A percentile compares a stretch with the other conserved stretches of the same genome.
phyloP scores from a whole-genome alignment of 331 rosid genomes.

The Cucumis variabilis region DNA sequence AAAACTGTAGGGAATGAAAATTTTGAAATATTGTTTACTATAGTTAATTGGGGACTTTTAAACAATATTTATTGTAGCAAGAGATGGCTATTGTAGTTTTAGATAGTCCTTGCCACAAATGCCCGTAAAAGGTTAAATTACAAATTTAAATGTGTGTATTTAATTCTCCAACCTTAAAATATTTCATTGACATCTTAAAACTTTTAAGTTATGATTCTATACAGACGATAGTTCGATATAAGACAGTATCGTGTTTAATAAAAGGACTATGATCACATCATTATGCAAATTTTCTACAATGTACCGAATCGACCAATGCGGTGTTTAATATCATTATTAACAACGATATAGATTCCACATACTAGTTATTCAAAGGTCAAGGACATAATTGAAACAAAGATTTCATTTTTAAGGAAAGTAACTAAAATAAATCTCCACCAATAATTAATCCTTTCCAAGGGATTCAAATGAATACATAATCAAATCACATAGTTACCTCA shows the following conservation, averaged over 20 bases:
- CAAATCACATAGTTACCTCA: constrained; percentile 58
- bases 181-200: background rate
- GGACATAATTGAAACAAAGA: background rate
- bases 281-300: background rate
- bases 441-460: background rate
- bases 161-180: background rate
- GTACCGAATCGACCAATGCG: background rate
- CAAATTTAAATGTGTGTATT: background rate
- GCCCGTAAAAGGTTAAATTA: background rate
- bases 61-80: too few relatives aligned
- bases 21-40: too few relatives aligned
- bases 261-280: background rate
- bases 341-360: background rate
- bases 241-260: background rate
- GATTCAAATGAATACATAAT: background rate
- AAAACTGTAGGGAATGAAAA: too few relatives aligned
- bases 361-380: background rate
- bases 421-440: constrained; percentile 2
- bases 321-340: background rate
- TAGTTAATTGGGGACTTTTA: too few relatives aligned
- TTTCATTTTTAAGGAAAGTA: background rate
- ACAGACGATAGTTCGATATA: background rate
- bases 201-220: background rate
- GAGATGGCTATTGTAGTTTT: too few relatives aligned
- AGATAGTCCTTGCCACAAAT: too few relatives aligned